Base-by-base conservation (phyloP, 2,329 filamentous ascomycete species). In the Fusarium sororula region DNA sequence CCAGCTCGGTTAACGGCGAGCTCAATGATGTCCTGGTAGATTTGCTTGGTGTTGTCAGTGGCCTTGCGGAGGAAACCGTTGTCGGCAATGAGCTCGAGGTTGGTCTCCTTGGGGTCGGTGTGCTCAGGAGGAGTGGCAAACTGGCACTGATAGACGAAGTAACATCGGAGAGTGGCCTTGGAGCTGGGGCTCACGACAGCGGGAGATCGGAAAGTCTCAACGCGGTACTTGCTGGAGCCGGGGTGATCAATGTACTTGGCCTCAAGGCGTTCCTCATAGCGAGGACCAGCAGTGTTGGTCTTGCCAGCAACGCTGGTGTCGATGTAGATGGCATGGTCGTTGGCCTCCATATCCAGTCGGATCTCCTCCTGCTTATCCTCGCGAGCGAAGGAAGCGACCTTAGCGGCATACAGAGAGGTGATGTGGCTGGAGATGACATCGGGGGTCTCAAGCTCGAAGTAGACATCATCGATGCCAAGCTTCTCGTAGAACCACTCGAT, bases 401-500 rank as follows among this genome's bases (percentile, higher is more conserved):
- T 98, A 82, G 96, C 96, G 61, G 96, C 96, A 81, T 98, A 99
- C 55, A 99, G 90, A 17, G 96, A 98, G 70, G 96, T 96, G 81
- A 99, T 95, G 82, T 98, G 95, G 82, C 92, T 97, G 77, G 95
- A 93, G 80, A 99, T 97, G 66, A 94, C 94, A 63, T 94, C 91
- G 24, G 93, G 93, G 9, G 89, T 90, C 86, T 98, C 95, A 75
- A 96, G 95, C 81, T 95, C 91, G 86, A 98, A 98, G 87, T 98
- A 98, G 84, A 97, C 96, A 87, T 98, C 96, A 80, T 99, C 96
- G 79, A 99, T 99, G 77, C 96, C 96, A 30, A 99, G 90, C 83
- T 97, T 93, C 82, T 96, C 94, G 87, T 99, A 99, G 87, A 99
- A 99, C 96, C 96, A 99, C 68, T 90, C 89, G 58, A 95, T 94